phyloP scores from a whole-genome alignment of 805 yeast species.

The Starmerella ratchasimensis region DNA sequence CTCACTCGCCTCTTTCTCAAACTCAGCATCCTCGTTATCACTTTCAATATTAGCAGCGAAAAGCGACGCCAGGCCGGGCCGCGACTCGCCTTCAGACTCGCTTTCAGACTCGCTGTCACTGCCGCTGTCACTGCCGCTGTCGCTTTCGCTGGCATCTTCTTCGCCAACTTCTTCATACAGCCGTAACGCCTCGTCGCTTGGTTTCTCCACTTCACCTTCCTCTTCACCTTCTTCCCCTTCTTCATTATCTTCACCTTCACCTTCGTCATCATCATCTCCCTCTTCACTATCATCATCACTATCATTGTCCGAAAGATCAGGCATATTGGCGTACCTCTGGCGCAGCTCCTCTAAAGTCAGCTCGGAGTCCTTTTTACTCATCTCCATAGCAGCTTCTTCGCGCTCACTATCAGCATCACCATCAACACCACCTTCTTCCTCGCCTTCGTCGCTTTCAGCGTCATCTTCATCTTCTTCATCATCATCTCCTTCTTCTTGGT shows the following conservation, averaged over 20 bases:
- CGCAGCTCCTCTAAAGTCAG: constrained; percentile 43
- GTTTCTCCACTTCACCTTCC: constrained; percentile 1
- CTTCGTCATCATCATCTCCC: constrained; percentile 23
- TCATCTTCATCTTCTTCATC: constrained; percentile 23
- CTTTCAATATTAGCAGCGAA: constrained; percentile 5
- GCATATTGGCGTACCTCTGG: constrained; percentile 40
- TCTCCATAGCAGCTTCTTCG: constrained; percentile 27
- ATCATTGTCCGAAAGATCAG: constrained; percentile 12
- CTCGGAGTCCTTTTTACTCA: too few relatives aligned
- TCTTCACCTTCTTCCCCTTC: constrained; percentile 9
- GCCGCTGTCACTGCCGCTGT: constrained; percentile 13
- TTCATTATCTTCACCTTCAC: constrained; percentile 4
- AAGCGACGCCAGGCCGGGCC: constrained; percentile 11
- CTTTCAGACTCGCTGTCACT: constrained; percentile 16
- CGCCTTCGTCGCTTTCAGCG: constrained; percentile 21
- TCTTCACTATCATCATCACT: constrained; percentile 23
- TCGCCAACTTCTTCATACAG: constrained; percentile 1
- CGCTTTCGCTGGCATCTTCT: constrained; percentile 19
- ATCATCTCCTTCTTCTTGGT: constrained; percentile 22
- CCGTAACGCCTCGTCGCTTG: constrained; percentile 1
- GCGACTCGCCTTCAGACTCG: constrained; percentile 11
- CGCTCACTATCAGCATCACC: constrained; percentile 19
- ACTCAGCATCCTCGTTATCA: constrained; percentile 25
- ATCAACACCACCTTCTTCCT: constrained; percentile 19
- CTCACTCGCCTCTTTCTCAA: constrained; percentile 23